phyloP scores from a whole-genome alignment of 2,329 filamentous ascomycete species.

The Fusarium euwallaceae region DNA sequence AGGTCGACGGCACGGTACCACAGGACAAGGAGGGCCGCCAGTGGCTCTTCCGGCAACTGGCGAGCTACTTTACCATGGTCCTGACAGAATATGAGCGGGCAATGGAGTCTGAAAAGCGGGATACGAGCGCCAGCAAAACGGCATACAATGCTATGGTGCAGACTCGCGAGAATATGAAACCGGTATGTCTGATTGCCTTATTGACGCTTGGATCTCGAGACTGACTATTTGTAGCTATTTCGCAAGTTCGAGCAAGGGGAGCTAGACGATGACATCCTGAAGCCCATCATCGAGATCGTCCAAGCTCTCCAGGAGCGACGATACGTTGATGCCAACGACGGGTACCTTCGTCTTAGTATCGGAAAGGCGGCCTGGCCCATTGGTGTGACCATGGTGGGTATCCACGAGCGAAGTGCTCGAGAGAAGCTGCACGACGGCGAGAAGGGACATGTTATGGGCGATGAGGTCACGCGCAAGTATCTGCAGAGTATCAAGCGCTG shows the following conservation, averaged over 20 bases:
- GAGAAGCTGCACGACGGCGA: slow-evolving; percentile 93
- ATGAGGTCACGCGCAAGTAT: slow-evolving; percentile 95
- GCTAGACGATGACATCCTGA: slow-evolving; percentile 82
- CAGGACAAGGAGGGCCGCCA: slow-evolving; percentile 74
- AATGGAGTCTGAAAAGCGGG: slow-evolving; percentile 72
- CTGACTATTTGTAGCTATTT: slow-evolving; percentile 71
- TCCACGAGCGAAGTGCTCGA: slow-evolving; percentile 94
- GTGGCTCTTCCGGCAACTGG: slow-evolving; percentile 88
- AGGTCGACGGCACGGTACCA: slow-evolving; percentile 74
- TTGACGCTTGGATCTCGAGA: background rate
- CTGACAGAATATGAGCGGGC: slow-evolving; percentile 87
- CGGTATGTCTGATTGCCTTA: slow-evolving; percentile 59
- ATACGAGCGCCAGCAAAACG: slow-evolving; percentile 82
- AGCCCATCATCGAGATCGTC: slow-evolving; percentile 91
- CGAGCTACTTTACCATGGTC: slow-evolving; percentile 97
- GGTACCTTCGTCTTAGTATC: slow-evolving; percentile 92
- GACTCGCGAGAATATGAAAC: slow-evolving; percentile 87
- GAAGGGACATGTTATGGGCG: slow-evolving; percentile 95
- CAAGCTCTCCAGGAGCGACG: slow-evolving; percentile 88
- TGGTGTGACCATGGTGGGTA: slow-evolving; percentile 99
- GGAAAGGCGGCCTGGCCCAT: slow-evolving; percentile 99
- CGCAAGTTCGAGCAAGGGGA: slow-evolving; percentile 87
- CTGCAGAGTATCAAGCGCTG: slow-evolving; percentile 98
- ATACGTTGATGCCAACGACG: slow-evolving; percentile 97
- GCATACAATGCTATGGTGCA: slow-evolving; percentile 89